A percentile compares a stretch with the other conserved stretches of the same genome.
Conservation (phyloP, 1,139 yeast genomes). For the Debaryomyces nepalensis region DNA sequence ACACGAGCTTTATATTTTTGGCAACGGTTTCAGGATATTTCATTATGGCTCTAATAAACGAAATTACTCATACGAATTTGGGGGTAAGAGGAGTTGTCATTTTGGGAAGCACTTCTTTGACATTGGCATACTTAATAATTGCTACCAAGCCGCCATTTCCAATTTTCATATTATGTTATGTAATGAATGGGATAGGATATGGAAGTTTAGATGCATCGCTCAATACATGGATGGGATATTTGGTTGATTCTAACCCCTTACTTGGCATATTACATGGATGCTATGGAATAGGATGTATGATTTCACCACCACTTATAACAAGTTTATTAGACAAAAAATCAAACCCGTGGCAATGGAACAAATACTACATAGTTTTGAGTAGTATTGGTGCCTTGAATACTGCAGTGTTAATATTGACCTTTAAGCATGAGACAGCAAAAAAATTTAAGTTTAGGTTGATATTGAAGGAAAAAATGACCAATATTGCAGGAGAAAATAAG, state of each 20-base stretch:
- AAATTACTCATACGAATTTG: constrained; percentile 32
- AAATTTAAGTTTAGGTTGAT: constrained; percentile 50
- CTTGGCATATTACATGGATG: constrained; percentile 70
- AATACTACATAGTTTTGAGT: too few relatives aligned
- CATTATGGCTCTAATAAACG: constrained; percentile 42
- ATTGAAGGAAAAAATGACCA: constrained; percentile 19
- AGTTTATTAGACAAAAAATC: constrained; percentile 36
- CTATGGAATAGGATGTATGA: constrained; percentile 71
- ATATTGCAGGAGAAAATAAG: constrained; percentile 10
- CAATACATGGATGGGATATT: constrained; percentile 61
- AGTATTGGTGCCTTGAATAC: too few relatives aligned
- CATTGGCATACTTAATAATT: constrained; percentile 31
- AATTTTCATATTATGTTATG: constrained; percentile 40
- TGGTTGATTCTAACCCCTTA: constrained; percentile 62
- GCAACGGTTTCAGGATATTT: constrained; percentile 45
- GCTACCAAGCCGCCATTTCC: constrained; percentile 41
- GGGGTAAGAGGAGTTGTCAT: constrained; percentile 47
- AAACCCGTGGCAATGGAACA: constrained; percentile 54
- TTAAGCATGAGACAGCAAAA: constrained; percentile 57
- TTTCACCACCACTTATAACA: constrained; percentile 65
- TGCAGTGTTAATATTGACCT: constrained; percentile 29
- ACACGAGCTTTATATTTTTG: constrained; percentile 40
- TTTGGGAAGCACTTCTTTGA: constrained; percentile 38
- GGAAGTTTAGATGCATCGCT: constrained; percentile 66
- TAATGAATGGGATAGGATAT: constrained; percentile 58